These are phyloP conservation scores for Alternaria sp. DNA, from an alignment of 2,329 filamentous ascomycete genomes.

Conservation along the genomic window DNA sequence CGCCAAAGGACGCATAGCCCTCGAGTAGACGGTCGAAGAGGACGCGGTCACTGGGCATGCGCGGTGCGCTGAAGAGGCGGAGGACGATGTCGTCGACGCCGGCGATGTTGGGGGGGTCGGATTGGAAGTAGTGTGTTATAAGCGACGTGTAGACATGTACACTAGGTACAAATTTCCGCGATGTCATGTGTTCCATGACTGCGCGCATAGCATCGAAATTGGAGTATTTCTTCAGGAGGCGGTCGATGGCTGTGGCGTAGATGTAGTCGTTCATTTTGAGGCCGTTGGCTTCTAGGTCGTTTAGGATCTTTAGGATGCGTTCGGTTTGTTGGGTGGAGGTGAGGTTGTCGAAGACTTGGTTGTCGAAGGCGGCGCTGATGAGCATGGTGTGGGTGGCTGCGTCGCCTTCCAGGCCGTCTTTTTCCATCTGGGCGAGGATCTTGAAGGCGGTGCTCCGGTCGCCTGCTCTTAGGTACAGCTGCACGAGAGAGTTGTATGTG, in stretches of 20 bases:
- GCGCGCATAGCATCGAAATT: constrained; percentile 62
- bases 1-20: constrained; percentile 66
- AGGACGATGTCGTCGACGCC: constrained; percentile 66
- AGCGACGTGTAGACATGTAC: constrained; percentile 78
- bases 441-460: constrained; percentile 57
- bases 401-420: constrained; percentile 63
- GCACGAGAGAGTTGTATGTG: constrained; percentile 74
- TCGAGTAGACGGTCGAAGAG: constrained; percentile 76
- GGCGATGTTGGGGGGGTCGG: constrained; percentile 63
- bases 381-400: constrained; percentile 76
- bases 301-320: constrained; percentile 62
- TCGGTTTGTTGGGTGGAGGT: constrained; percentile 58
- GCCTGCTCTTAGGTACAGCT: constrained; percentile 61
- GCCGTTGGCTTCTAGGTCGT: constrained; percentile 61
- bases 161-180: constrained; percentile 60
- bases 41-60: constrained; percentile 57
- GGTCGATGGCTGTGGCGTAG: constrained; percentile 74
- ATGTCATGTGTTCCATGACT: constrained; percentile 68
- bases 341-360: constrained; percentile 52
- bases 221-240: constrained; percentile 59
- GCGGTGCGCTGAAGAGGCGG: constrained; percentile 46
- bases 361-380: constrained; percentile 65
- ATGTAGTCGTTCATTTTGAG: constrained; percentile 66
- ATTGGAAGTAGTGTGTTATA: constrained; percentile 69
- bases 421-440: constrained; percentile 67